phyloP scores from a whole-genome alignment of 2,329 filamentous ascomycete genomes.

The Clarireedia homoeocarpa region DNA sequence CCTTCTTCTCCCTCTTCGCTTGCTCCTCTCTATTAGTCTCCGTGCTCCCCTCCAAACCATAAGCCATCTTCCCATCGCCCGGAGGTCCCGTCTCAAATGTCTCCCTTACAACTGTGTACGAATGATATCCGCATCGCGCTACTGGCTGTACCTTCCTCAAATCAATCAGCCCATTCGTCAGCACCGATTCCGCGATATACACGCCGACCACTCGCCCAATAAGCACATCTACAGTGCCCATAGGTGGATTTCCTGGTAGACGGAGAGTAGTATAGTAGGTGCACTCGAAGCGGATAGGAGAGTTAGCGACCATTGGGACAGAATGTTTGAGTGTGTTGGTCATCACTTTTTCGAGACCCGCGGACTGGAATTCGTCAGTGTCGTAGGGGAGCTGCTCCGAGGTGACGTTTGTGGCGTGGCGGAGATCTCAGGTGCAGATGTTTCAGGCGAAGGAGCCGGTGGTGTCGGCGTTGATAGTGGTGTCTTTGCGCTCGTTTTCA shows the following conservation, averaged over 20 bases:
- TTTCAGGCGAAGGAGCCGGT: conserved; percentile 53
- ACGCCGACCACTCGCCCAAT: conserved; percentile 50
- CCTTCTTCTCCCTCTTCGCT: not conserved
- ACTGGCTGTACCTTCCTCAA: conserved; percentile 49
- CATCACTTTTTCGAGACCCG: conserved; percentile 40
- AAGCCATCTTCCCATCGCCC: conserved; percentile 28
- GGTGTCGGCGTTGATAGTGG: conserved; percentile 45
- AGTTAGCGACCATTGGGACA: conserved; percentile 44
- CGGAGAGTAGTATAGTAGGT: conserved; percentile 46
- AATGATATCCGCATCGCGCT: conserved; percentile 51
- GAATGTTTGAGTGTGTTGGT: conserved; percentile 30
- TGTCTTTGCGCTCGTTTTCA: conserved; percentile 43
- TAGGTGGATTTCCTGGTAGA: conserved; percentile 47
- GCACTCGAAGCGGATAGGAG: conserved; percentile 53
- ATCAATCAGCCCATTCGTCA: conserved; percentile 49
- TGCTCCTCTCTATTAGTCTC: not conserved
- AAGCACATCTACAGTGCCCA: conserved; percentile 47
- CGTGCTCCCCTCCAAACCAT: conserved; percentile 33
- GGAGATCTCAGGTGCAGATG: conserved; percentile 47
- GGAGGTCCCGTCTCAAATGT: conserved; percentile 53
- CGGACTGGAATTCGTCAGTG: conserved; percentile 47
- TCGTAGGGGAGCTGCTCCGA: conserved; percentile 41
- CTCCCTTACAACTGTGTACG: conserved; percentile 47
- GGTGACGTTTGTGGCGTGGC: conserved; percentile 46
- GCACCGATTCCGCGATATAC: conserved; percentile 45